Conservation (phyloP, 225 moss, liverwort and hornwort genomes). For the Sphagnum tenellum region DNA sequence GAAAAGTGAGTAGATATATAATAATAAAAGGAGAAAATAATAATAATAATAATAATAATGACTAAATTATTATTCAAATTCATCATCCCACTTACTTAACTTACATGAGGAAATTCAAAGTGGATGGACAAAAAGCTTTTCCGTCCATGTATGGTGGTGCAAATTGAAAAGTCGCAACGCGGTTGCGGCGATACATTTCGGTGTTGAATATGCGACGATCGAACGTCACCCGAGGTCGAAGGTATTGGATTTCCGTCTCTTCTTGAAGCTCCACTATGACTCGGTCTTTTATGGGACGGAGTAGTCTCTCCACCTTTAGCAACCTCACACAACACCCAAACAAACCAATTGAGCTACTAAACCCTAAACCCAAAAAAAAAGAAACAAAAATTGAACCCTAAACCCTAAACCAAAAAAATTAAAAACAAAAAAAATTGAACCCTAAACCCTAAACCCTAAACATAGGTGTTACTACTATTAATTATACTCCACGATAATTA, state of each 20-base stretch:
- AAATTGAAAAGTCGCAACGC: slow-evolving; percentile 83
- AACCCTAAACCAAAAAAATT: too few species aligned
- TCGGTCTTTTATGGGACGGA: slow-evolving; percentile 51
- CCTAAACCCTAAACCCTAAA: too few species aligned
- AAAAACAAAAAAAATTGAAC: too few species aligned
- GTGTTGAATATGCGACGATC: slow-evolving; percentile 77
- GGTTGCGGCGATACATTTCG: slow-evolving; percentile 78
- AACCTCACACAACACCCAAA: too few species aligned
- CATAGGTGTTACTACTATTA: too few species aligned
- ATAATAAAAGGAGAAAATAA: too few species aligned
- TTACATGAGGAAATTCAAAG: slow-evolving; percentile 90
- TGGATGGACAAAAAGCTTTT: slow-evolving; percentile 81
- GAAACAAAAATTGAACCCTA: too few species aligned
- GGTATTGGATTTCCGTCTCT: slow-evolving; percentile 77
- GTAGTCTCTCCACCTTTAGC: slow-evolving; percentile 64
- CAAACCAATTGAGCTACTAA: too few species aligned
- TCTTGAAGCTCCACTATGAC: slow-evolving; percentile 89
- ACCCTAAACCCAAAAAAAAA: too few species aligned
- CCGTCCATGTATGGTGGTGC: slow-evolving; percentile 90
- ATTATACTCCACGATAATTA: too few species aligned
- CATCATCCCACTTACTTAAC: slow-evolving; percentile 10
- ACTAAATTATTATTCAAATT: not conserved
- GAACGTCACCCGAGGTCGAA: slow-evolving; percentile 69
- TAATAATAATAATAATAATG: too few species aligned
- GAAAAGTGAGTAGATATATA: too few species aligned